Evolutionary conservation across 2,329 filamentous ascomycete species (phyloP).

Genomic region (Aspergillus costaricaensis): DNA sequence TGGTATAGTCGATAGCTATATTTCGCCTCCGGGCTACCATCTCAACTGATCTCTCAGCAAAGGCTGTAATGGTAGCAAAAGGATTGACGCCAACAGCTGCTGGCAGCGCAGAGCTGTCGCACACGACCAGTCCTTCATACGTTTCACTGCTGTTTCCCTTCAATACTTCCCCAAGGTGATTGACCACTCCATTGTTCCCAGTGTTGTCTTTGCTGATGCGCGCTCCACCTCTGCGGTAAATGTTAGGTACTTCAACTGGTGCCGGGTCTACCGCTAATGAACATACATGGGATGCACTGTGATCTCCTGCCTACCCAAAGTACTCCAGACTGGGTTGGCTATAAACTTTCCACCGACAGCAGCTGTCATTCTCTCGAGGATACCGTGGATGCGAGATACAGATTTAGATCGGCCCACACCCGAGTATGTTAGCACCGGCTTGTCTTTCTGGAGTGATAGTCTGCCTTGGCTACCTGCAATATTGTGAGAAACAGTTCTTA

Average conservation of each 20-base stretch:
- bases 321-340: conserved; percentile 42
- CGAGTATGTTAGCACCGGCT: conserved; percentile 26
- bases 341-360: conserved; percentile 25
- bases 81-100: conserved; percentile 56
- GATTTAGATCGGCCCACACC: conserved; percentile 18
- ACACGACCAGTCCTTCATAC: conserved; percentile 61
- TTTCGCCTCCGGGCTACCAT: conserved; percentile 46
- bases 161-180: conserved; percentile 64
- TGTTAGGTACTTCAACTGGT: conserved; percentile 44
- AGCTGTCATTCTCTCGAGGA: conserved; percentile 9
- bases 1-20: conserved; percentile 47
- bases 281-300: neutral
- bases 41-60: conserved; percentile 65
- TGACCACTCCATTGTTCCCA: conserved; percentile 59
- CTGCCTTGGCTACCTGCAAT: neutral
- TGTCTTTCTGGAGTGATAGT: conserved; percentile 60
- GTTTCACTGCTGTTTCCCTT: conserved; percentile 54
- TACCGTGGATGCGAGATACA: conserved; percentile 18
- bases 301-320: conserved; percentile 1
- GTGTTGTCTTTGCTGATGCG: conserved; percentile 63
- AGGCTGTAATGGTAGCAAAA: conserved; percentile 68
- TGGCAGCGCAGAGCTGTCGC: conserved; percentile 64
- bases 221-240: conserved; percentile 68
- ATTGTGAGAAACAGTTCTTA: neutral
- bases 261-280: too few relatives aligned